Conservation (phyloP, 2,329 filamentous ascomycete genomes). For the Ophiobolus disseminans region DNA sequence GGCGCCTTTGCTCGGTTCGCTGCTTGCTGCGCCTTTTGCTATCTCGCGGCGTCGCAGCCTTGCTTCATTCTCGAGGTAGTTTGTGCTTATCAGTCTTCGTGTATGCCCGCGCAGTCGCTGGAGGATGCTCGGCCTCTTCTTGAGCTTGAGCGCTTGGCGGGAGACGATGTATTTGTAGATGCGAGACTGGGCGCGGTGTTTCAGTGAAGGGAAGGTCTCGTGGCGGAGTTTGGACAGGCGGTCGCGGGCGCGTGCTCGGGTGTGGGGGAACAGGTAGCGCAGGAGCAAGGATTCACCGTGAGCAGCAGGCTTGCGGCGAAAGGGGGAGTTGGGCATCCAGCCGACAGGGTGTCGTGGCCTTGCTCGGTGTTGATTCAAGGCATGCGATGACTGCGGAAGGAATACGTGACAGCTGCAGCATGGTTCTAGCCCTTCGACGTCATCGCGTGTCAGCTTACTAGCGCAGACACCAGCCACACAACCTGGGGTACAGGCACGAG, state of each 20-base stretch:
- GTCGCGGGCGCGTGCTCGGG: constrained; percentile 67
- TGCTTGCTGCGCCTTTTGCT: constrained; percentile 26
- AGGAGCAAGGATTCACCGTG: constrained; percentile 56
- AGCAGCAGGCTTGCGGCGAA: constrained; percentile 39
- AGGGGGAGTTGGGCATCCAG: constrained; percentile 45
- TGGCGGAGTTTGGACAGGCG: constrained; percentile 74
- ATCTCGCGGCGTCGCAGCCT: constrained; percentile 40
- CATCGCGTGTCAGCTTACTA: constrained; percentile 16
- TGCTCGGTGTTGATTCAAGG: constrained; percentile 11
- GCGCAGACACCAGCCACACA: constrained; percentile 1
- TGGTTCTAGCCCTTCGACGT: constrained; percentile 18
- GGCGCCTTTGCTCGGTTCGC: constrained; percentile 31
- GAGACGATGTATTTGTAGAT: constrained; percentile 77
- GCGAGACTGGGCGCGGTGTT: constrained; percentile 73
- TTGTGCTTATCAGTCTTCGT: constrained; percentile 35
- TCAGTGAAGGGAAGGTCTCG: constrained; percentile 75
- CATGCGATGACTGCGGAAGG: constrained; percentile 8
- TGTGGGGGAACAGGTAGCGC: constrained; percentile 73
- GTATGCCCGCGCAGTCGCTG: constrained; percentile 44
- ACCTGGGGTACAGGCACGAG: constrained; percentile 9
- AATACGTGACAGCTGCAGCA: constrained; percentile 14
- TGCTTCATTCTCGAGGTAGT: constrained; percentile 44
- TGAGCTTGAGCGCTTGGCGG: constrained; percentile 58
- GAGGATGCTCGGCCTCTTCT: constrained; percentile 33
- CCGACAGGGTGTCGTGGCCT: constrained; percentile 18